Conservation (phyloP, 2,329 filamentous ascomycete genomes). For the Phoma sp. region DNA sequence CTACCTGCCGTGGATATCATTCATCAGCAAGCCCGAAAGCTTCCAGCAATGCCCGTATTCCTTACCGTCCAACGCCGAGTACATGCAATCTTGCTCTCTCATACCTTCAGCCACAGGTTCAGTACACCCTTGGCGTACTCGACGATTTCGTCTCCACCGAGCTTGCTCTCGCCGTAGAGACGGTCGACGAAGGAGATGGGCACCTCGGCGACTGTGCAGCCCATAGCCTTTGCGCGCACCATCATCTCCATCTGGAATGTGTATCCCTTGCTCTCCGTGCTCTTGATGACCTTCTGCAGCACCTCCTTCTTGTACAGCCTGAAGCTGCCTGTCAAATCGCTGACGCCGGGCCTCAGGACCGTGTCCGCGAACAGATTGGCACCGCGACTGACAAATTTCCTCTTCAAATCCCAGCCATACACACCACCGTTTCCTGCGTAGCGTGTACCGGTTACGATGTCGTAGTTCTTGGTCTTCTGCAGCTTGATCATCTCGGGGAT, state of each 20-base stretch:
- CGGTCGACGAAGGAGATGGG: conserved; percentile 93
- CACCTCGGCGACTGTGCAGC: conserved; percentile 90
- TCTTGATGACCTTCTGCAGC: conserved; percentile 85
- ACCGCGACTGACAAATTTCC: conserved; percentile 76
- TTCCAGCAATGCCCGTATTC: conserved; percentile 11
- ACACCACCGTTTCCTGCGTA: conserved; percentile 88
- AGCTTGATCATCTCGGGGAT: conserved; percentile 89
- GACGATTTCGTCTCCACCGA: conserved; percentile 93
- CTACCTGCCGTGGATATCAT: conserved; percentile 19
- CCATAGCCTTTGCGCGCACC: conserved; percentile 95
- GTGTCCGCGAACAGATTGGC: conserved; percentile 97
- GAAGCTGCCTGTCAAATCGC: conserved; percentile 94
- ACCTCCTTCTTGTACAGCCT: conserved; percentile 91
- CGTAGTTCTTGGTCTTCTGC: conserved; percentile 80
- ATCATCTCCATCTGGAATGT: conserved; percentile 99
- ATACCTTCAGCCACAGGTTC: conserved; percentile 58
- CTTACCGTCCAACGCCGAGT: conserved; percentile 36
- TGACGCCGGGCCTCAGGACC: conserved; percentile 88
- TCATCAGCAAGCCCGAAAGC: conserved; percentile 10
- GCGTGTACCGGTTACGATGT: conserved; percentile 95
- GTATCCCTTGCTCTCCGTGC: conserved; percentile 95
- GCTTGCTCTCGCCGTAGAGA: conserved; percentile 92
- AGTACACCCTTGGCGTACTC: conserved; percentile 80
- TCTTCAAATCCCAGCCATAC: conserved; percentile 93
- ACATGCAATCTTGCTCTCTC: conserved; percentile 26